Conservation (phyloP, 2,329 filamentous ascomycete species). For the Emericellopsis atlantica region DNA sequence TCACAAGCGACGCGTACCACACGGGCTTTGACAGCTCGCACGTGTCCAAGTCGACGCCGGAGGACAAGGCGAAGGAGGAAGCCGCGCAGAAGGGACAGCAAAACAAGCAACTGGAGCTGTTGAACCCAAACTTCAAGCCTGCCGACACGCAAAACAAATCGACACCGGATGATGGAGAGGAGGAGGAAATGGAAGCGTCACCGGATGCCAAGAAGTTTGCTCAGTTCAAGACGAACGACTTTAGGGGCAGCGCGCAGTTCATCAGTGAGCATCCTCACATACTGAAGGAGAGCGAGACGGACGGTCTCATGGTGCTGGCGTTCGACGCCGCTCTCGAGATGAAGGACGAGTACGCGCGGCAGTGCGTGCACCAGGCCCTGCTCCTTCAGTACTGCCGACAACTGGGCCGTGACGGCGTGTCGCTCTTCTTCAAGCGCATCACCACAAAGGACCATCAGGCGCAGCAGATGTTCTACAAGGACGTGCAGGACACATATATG, state of each 20-base stretch:
- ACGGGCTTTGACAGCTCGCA: constrained; percentile 84
- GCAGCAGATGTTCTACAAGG: constrained; percentile 80
- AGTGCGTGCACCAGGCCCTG: constrained; percentile 87
- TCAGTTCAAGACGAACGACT: constrained; percentile 64
- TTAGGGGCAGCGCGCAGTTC: constrained; percentile 60
- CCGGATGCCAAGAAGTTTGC: constrained; percentile 71
- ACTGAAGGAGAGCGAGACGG: constrained; percentile 73
- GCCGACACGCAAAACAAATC: constrained; percentile 1
- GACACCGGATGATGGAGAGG: constrained; percentile 40
- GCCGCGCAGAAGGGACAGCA: constrained; percentile 8
- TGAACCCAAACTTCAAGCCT: constrained; percentile 50
- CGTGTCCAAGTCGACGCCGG: constrained; percentile 49
- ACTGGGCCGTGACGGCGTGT: constrained; percentile 66
- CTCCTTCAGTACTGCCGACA: constrained; percentile 91
- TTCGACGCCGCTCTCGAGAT: constrained; percentile 78
- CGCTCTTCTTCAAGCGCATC: constrained; percentile 92
- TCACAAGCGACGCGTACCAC: constrained; percentile 82
- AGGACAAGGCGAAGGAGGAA: constrained; percentile 25
- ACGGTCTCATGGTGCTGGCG: constrained; percentile 80
- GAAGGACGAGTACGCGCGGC: constrained; percentile 62
- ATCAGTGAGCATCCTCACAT: constrained; percentile 69
- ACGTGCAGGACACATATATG: constrained; percentile 78
- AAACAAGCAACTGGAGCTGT: constrained; percentile 48
- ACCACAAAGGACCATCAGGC: constrained; percentile 84
- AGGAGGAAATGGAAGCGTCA: constrained; percentile 64